These are phyloP conservation scores for Hanseniaspora jakobsenii DNA, from an alignment of 805 yeast species.

Conservation along the genomic window DNA sequence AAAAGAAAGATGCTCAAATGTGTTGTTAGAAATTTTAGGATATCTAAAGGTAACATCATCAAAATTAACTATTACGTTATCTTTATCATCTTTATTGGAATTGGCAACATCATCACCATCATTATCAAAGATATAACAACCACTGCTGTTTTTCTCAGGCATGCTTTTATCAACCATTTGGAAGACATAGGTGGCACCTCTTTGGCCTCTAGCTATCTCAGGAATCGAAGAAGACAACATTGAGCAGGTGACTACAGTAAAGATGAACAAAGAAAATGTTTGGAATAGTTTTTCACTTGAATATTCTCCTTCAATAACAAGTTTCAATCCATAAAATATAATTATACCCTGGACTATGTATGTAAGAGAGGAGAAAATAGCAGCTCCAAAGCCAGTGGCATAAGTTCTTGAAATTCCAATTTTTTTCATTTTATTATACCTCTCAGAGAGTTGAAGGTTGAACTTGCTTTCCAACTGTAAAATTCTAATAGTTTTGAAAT, in stretches of 20 bases:
- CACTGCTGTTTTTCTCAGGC: slow-evolving; percentile 7
- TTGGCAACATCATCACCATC: slow-evolving; percentile 7
- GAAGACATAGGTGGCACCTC: slow-evolving; percentile 50
- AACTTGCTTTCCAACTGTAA: slow-evolving; percentile 45
- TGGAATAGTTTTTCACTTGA: slow-evolving; percentile 46
- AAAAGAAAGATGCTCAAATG: slow-evolving; percentile 36
- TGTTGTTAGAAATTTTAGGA: slow-evolving; percentile 25
- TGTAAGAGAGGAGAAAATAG: slow-evolving; percentile 42
- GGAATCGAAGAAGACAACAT: slow-evolving; percentile 57
- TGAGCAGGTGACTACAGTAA: slow-evolving; percentile 57
- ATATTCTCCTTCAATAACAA: slow-evolving; percentile 53
- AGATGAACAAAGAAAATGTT: slow-evolving; percentile 59
- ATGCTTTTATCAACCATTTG: slow-evolving; percentile 15
- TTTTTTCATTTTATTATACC: slow-evolving; percentile 22
- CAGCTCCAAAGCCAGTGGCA: slow-evolving; percentile 54
- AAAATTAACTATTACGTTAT: slow-evolving; percentile 30
- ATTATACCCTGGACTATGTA: slow-evolving; percentile 57
- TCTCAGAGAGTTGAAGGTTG: slow-evolving; percentile 2
- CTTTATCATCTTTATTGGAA: neutral
- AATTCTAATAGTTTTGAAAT: slow-evolving; percentile 52
- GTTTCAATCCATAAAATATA: slow-evolving; percentile 64
- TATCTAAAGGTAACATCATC: slow-evolving; percentile 40
- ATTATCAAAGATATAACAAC: neutral
- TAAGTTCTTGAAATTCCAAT: slow-evolving; percentile 43
- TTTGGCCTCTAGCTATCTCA: slow-evolving; percentile 63